Evolutionary conservation across 73 alveolate genomes (phyloP), one percentile per base, ranked within the genome.

Genomic region (Paramecium sexaurelia): DNA sequence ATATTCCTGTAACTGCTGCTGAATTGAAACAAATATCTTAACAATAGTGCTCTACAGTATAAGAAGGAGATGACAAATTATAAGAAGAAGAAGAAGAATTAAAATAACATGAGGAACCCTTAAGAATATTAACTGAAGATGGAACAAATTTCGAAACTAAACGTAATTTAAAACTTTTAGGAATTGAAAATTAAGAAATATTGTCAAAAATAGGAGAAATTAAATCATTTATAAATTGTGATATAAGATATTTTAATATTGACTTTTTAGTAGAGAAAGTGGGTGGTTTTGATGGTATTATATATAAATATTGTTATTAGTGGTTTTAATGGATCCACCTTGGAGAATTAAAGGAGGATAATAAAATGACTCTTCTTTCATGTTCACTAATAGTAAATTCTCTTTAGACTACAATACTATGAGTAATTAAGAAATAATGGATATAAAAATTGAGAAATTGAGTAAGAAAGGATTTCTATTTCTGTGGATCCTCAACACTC

Each of bases 291-390:
- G 99, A 96, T 40, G 71, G 88, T 87, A 87, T 27, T 36, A 7
- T 27, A 84, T 91, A 13, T 32, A 1, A 57, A 20, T 57, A 20
- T 32, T 7, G 1, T 57, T 7, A 9, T 32, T 57, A 86, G 99
- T 95, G 7, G 94, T 96, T 26, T 57, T 89, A 68, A 85, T 96
- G 55, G 99, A 96, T 56, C 99, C 99, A 8, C 99, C 99, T 24
- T 96, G 99, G 98, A 95, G 99, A 92, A 96, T 96, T n/a, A 96
- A 95, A 71, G 99, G 99, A 37, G 99, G 98, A 39, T 93, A 96
- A 84, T 82, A 97, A 55, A 95, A 95, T 92, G 97, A 96, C 55
- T 93, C 97, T 8, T 95, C 97, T 67, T 96, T 96, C 61, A 96
- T 96, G 99, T 96, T 96, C 75, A 92, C 99, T 17, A 96, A 96